Conservation (phyloP, 2,329 filamentous ascomycete genomes). For the Davidsoniella eucalypti region DNA sequence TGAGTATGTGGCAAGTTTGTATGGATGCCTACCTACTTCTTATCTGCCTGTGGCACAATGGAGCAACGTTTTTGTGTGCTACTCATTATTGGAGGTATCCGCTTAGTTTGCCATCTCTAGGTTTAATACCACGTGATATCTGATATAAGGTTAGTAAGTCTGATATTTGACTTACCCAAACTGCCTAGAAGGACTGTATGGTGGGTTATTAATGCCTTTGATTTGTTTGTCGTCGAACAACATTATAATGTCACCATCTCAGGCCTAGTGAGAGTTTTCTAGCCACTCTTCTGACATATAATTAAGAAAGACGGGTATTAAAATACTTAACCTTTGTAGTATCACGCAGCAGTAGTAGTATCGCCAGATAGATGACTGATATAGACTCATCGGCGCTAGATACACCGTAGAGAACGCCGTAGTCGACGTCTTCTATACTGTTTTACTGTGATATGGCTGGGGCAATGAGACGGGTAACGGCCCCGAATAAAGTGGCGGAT, state of each 20-base stretch:
- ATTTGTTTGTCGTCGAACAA: slow-evolving; percentile 47
- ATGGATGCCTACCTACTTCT: too few species aligned
- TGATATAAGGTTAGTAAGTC: too few species aligned
- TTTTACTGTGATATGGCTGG: slow-evolving; percentile 42
- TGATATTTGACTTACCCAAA: too few species aligned
- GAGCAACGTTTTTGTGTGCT: too few species aligned
- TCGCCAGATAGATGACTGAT: slow-evolving; percentile 32
- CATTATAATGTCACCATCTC: slow-evolving; percentile 63
- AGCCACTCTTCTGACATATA: slow-evolving; percentile 57
- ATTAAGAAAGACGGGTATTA: slow-evolving; percentile 61
- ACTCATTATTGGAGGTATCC: too few species aligned
- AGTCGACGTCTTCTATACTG: slow-evolving; percentile 43
- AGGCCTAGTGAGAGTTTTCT: slow-evolving; percentile 46
- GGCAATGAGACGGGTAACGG: slow-evolving; percentile 29
- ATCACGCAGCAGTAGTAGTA: slow-evolving; percentile 47
- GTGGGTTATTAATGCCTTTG: slow-evolving; percentile 42
- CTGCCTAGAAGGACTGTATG: slow-evolving; percentile 15
- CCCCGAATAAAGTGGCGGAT: slow-evolving; percentile 38
- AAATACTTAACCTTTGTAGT: slow-evolving; percentile 51
- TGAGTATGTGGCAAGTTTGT: too few species aligned
- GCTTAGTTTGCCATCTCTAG: too few species aligned
- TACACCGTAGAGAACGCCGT: slow-evolving; percentile 29
- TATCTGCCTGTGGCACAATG: too few species aligned
- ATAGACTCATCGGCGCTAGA: slow-evolving; percentile 32
- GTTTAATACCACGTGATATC: too few species aligned